These are phyloP conservation scores for Blastobotrys robertii DNA, from an alignment of 805 yeast genomes.

Conservation along the genomic window DNA sequence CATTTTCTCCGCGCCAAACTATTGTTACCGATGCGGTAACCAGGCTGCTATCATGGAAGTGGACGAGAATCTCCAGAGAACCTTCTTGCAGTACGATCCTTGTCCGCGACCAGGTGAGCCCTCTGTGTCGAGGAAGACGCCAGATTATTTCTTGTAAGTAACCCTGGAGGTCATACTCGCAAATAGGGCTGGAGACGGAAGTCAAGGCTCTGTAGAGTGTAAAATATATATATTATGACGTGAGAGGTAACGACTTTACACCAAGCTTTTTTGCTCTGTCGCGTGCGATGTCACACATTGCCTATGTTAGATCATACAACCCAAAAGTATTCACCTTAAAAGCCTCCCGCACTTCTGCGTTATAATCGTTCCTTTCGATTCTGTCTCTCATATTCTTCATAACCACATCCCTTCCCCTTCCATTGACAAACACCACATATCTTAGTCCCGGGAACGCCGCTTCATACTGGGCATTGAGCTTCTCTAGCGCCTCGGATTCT, in stretches of 20 bases:
- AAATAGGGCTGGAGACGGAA: too few relatives aligned
- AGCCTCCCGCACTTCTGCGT: slow-evolving; percentile 53
- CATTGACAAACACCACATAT: slow-evolving; percentile 85
- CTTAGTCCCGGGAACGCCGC: slow-evolving; percentile 56
- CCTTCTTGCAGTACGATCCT: slow-evolving; percentile 92
- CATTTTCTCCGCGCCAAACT: slow-evolving; percentile 90
- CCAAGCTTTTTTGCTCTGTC: slow-evolving; percentile 46
- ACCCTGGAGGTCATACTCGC: background rate
- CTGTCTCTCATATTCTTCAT: slow-evolving; percentile 53
- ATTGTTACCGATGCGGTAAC: slow-evolving; percentile 95
- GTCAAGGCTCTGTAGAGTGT: background rate
- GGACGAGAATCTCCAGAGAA: slow-evolving; percentile 75
- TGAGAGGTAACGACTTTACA: background rate
- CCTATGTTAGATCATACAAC: too few relatives aligned
- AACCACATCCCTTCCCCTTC: slow-evolving; percentile 55
- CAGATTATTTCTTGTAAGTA: slow-evolving; percentile 72
- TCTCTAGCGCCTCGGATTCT: slow-evolving; percentile 38
- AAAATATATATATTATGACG: background rate
- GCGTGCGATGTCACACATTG: slow-evolving; percentile 86
- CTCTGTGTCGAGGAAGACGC: slow-evolving; percentile 91
- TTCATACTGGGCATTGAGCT: slow-evolving; percentile 57
- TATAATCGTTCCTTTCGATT: slow-evolving; percentile 45
- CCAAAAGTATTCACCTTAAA: too few relatives aligned
- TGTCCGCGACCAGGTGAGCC: slow-evolving; percentile 97
- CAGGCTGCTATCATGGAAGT: slow-evolving; percentile 98